Percentiles rank a stretch among this genome's conserved stretches.
phyloP scores from a whole-genome alignment of 129 eudicot species.

The Chrysanthemum lavandulifolium region DNA sequence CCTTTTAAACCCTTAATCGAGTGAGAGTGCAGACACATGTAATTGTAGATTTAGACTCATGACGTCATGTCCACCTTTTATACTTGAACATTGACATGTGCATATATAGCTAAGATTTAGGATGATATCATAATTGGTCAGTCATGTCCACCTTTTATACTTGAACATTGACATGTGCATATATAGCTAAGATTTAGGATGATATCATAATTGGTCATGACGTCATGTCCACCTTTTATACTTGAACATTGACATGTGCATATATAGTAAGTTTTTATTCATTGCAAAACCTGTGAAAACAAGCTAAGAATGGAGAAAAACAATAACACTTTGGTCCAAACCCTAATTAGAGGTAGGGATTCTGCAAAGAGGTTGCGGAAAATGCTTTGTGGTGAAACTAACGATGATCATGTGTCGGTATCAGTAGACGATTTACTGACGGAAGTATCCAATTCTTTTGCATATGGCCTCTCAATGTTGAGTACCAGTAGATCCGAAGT shows the following conservation, averaged over 20 bases:
- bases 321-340: constrained; percentile 10
- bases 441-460: constrained; percentile 34
- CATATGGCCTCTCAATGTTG: constrained; percentile 12
- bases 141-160: too few relatives aligned
- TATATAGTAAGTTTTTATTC: neutral
- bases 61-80: too few relatives aligned
- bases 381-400: constrained; percentile 12
- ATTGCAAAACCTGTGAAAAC: neutral
- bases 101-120: too few relatives aligned
- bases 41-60: too few relatives aligned
- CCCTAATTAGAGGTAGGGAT: constrained; percentile 32
- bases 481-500: constrained; percentile 24
- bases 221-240: too few relatives aligned
- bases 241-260: neutral
- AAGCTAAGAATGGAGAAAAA: constrained; percentile 11
- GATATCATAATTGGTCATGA: constrained; percentile 9
- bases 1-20: too few relatives aligned
- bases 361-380: constrained; percentile 26
- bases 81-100: too few relatives aligned
- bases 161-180: too few relatives aligned
- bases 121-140: constrained; percentile 9
- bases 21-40: too few relatives aligned
- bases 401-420: constrained; percentile 12
- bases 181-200: too few relatives aligned
- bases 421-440: constrained; percentile 26